Conservation (phyloP, 768 basidiomycete genomes). For the Kwoniella heveanensis region DNA sequence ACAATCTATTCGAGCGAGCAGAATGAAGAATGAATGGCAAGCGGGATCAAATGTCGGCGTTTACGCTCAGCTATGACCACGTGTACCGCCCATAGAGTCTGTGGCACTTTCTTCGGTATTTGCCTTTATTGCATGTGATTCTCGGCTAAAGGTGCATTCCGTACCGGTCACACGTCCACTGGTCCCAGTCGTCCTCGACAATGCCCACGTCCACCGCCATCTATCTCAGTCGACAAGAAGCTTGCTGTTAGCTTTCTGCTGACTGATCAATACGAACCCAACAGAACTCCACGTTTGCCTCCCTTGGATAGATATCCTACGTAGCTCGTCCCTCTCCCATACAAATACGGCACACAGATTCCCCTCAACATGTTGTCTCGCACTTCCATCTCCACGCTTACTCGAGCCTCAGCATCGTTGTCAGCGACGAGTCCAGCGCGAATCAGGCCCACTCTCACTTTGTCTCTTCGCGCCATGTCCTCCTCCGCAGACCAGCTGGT, state of each 20-base stretch:
- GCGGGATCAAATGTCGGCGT: slow-evolving; percentile 28
- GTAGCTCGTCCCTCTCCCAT: too few relatives aligned
- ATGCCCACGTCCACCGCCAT: neutral
- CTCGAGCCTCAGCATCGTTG: neutral
- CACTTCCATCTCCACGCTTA: slow-evolving; percentile 12
- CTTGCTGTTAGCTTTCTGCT: too few relatives aligned
- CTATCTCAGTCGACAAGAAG: too few relatives aligned
- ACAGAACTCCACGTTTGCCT: too few relatives aligned
- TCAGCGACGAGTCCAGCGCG: neutral
- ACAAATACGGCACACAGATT: too few relatives aligned
- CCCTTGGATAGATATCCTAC: too few relatives aligned
- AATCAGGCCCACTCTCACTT: slow-evolving; percentile 9
- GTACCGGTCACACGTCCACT: neutral
- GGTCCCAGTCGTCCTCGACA: too few relatives aligned
- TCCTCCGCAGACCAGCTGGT: slow-evolving; percentile 47
- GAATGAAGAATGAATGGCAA: too few relatives aligned
- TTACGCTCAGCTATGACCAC: slow-evolving; percentile 3
- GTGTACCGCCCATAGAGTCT: too few relatives aligned
- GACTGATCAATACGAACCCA: too few relatives aligned
- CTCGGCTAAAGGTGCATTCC: slow-evolving; percentile 1
- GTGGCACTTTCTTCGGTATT: slow-evolving; percentile 1
- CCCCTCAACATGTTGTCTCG: slow-evolving; percentile 24
- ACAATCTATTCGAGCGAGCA: too few relatives aligned
- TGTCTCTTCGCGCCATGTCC: slow-evolving; percentile 42
- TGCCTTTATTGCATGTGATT: neutral